Evolutionary conservation across 2,329 filamentous ascomycete species (phyloP), one percentile per base, ranked within the genome.

Genomic region (Paracamarosporium sp.): DNA sequence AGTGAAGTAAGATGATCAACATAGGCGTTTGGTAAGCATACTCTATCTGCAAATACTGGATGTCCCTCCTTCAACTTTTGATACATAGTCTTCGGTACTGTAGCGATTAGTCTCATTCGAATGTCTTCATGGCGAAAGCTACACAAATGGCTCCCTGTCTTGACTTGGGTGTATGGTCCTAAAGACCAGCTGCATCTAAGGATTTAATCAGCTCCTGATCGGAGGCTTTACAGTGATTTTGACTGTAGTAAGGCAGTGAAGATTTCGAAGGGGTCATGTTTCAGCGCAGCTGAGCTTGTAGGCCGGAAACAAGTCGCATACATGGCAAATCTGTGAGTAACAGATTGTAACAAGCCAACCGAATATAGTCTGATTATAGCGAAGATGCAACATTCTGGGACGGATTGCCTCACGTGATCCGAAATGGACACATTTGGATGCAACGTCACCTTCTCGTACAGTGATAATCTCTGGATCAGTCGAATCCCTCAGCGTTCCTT

Each of bases 291-390:
- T 0, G 57, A 50, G 5, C 63, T 70, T 0, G 66, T 70, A 0
- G 82, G 81, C 1, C 83, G 78, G 57, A 85, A 85, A 8, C 78
- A 80, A 0, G 83, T 85, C 1, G 82, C 82, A 53, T 85, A 82
- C 67, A 85, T 78, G 83, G 83, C 13, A 85, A 71, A 0, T 78
- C 78, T 3, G 79, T 82, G 0, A 77, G 63, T 0, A 76, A 78
- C 0, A 85, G 73, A 53, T 85, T 82, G 57, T 85, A 85, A 63
- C 85, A 84, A n/a, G 0, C 81, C 82, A 0, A 85, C 81, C 0
- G 83, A 76, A 22, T 78, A 64, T 77, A 85, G 80, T 5, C 79
- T 81, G 55, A 85, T 68, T 1, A 84, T 55, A 0, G 73, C 70
- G 56, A 85, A 83, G 27, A 85, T 64, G 8, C 81, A 77, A 1